Conservation (phyloP, 768 basidiomycete genomes). For the Megacollybia marginata region DNA sequence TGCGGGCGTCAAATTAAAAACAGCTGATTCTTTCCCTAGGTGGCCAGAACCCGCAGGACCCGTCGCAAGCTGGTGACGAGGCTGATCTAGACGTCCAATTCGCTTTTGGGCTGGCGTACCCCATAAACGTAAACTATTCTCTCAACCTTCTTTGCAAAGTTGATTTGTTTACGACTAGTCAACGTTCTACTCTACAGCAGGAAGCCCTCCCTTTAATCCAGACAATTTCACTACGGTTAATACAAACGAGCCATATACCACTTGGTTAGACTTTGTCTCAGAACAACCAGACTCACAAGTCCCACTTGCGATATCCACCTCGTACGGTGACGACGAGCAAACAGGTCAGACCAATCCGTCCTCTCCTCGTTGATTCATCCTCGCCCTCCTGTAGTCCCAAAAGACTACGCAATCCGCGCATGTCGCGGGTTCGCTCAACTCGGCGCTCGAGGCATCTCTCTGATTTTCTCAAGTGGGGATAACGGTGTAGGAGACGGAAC, state of each 20-base stretch:
- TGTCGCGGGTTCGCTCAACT: not conserved
- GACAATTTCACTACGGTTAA: not conserved
- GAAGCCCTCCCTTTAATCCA: constrained; percentile 1
- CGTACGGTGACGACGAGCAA: constrained; percentile 7
- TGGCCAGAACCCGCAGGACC: constrained; percentile 3
- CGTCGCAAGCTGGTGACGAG: constrained; percentile 7
- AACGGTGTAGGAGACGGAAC: constrained; percentile 35
- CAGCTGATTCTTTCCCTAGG: constrained; percentile 5
- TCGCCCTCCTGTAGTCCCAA: constrained; percentile 17
- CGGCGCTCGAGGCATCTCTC: not conserved
- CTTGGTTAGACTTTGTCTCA: not conserved
- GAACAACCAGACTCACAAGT: constrained; percentile 6
- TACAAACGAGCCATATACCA: constrained; percentile 1
- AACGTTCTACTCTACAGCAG: constrained; percentile 2
- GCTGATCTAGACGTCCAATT: constrained; percentile 28
- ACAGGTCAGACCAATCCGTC: not conserved
- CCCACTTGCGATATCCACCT: constrained; percentile 30
- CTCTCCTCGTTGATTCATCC: not conserved
- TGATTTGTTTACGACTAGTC: not conserved
- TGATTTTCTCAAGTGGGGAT: constrained; percentile 4
- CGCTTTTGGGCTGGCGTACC: constrained; percentile 19
- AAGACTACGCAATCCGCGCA: constrained; percentile 21
- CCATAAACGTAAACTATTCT: not conserved
- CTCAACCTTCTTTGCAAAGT: not conserved
- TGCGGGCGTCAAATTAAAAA: constrained; percentile 17